A percentile compares a stretch with the other conserved stretches of the same genome.
Evolutionary conservation across 768 basidiomycete genomes (phyloP).

Genomic region (Pisolithus albus): DNA sequence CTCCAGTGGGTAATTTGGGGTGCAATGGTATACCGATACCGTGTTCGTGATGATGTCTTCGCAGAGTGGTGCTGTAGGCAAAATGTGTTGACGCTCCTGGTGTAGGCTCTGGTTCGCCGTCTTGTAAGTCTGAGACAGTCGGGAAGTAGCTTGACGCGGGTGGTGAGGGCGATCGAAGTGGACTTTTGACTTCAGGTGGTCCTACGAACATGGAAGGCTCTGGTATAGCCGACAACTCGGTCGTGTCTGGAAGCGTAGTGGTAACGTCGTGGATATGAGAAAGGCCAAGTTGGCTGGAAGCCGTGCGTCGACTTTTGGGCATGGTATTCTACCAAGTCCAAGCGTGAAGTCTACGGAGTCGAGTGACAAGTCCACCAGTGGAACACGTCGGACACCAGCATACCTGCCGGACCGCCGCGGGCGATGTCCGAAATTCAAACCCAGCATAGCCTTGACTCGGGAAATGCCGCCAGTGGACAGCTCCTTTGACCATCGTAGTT

Average conservation of each 20-base stretch:
- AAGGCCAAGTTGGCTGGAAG: slow-evolving; percentile 14
- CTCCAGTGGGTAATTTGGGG: slow-evolving; percentile 32
- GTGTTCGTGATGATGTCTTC: slow-evolving; percentile 56
- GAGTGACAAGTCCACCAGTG: neutral
- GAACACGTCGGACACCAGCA: neutral
- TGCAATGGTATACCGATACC: slow-evolving; percentile 39
- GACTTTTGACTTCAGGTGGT: slow-evolving; percentile 7
- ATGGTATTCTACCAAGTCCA: slow-evolving; percentile 6
- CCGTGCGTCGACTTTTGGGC: slow-evolving; percentile 24
- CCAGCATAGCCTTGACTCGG: too few relatives aligned
- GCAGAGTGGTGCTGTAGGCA: slow-evolving; percentile 74
- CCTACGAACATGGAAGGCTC: slow-evolving; percentile 13
- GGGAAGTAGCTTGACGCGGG: slow-evolving; percentile 82
- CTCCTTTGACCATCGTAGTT: too few relatives aligned
- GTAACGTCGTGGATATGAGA: slow-evolving; percentile 7
- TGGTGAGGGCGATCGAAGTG: slow-evolving; percentile 44
- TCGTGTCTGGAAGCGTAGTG: slow-evolving; percentile 1
- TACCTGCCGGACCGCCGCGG: too few relatives aligned
- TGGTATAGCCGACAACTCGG: slow-evolving; percentile 12
- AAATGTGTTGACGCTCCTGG: slow-evolving; percentile 69
- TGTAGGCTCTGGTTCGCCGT: slow-evolving; percentile 46
- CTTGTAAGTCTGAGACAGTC: slow-evolving; percentile 42
- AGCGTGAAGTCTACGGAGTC: neutral
- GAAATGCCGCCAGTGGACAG: too few relatives aligned
- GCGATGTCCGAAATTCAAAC: too few relatives aligned